These are phyloP conservation scores for Clarireedia hainanense DNA, from an alignment of 2,329 filamentous ascomycete species.

Conservation along the genomic window DNA sequence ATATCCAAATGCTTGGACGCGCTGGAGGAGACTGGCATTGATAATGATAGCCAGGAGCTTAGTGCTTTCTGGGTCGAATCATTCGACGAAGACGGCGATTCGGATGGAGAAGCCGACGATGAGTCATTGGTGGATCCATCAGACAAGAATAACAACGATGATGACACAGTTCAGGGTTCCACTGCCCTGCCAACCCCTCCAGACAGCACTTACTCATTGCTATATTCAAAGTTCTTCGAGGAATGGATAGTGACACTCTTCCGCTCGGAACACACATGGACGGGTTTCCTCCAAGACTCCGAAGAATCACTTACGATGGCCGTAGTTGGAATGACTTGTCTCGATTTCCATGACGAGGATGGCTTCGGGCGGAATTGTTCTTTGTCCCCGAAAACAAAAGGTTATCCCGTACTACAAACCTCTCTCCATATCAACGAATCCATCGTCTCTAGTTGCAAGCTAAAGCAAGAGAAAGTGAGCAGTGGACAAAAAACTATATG, in stretches of 20 bases:
- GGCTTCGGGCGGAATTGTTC: constrained; percentile 6
- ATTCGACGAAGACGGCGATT: constrained; percentile 11
- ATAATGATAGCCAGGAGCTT: constrained; percentile 12
- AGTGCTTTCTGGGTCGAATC: constrained; percentile 12
- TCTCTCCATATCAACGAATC: constrained; percentile 1
- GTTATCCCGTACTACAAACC: not conserved
- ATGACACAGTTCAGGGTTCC: too few relatives aligned
- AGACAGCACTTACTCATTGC: not conserved
- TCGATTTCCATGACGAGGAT: constrained; percentile 8
- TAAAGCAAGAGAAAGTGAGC: not conserved
- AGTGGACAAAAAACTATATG: not conserved
- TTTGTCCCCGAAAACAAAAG: not conserved
- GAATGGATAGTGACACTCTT: constrained; percentile 4
- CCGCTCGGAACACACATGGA: constrained; percentile 5
- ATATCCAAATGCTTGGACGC: constrained; percentile 12
- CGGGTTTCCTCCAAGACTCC: constrained; percentile 11
- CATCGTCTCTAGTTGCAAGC: not conserved
- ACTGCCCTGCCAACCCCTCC: not conserved
- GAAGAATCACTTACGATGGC: constrained; percentile 13
- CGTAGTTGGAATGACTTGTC: constrained; percentile 8
- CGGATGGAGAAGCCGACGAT: constrained; percentile 9
- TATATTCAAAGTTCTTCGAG: not conserved
- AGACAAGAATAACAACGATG: not conserved
- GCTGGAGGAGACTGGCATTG: constrained; percentile 10
- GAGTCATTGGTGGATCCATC: not conserved